Evolutionary conservation across 2,329 filamentous ascomycete species (phyloP), one percentile per base, ranked within the genome.

Genomic region (Ophiostoma piceae): DNA sequence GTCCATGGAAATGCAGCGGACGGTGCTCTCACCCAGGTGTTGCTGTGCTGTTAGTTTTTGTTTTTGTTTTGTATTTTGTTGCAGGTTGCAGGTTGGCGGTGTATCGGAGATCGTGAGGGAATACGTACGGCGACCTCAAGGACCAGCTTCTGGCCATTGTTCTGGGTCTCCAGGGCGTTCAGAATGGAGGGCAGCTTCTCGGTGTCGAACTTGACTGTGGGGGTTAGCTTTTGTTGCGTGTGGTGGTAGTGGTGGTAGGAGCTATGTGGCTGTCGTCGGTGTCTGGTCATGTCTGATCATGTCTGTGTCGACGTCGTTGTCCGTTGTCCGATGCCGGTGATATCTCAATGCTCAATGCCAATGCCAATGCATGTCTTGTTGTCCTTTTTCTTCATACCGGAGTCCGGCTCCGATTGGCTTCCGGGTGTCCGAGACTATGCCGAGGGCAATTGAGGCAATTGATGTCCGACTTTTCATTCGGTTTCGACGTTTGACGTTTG

Each of bases 1-100:
- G 85, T 99, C 95, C 95, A 99, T 99, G 84, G 95, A 95, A 96
- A 99, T 99, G 84, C 92, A 96, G 84, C 95, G 90, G 82, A 99
- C 95, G 81, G 97, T 92, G 87, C 92, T 97, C 87, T 99, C 92
- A 86, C 95, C 95, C 83, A 99, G 85, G 89, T 98, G 95, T 97
- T 99, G 95, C 93, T 97, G 78, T 76, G 68, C 14, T 14, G 67
- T 70, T 67, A 70, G 69, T 35, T 37, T 60, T 14, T 32, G 43
- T 12, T 5, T 22, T 54, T 54, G 7, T 54, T 9, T n/a, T 62
- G 2, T 1, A 29, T 29, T 29, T 29, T 60, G 22, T 60, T 57
- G 35, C 35, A 35, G 35, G 26, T n/a, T 54, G 26, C 26, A 29
- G 19, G 16, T 22, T 39, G 37, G 37, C 37, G 11, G 37, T 39